phyloP scores from a whole-genome alignment of 2,329 filamentous ascomycete species.

The Passalora sequoiae region DNA sequence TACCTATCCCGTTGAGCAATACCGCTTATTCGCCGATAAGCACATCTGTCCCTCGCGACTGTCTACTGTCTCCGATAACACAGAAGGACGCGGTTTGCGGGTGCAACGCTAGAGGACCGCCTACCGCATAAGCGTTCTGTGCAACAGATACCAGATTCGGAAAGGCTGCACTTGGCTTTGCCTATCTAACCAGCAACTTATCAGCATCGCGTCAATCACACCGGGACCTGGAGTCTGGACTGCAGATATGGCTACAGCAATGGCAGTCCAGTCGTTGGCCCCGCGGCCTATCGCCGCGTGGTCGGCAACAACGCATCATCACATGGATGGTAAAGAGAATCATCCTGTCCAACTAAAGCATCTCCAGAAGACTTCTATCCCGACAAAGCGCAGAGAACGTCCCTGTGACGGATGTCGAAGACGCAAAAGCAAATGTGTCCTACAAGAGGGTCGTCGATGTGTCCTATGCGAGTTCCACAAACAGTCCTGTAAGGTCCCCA shows the following conservation, averaged over 20 bases:
- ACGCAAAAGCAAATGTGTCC: slow-evolving; percentile 70
- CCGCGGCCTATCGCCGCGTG: slow-evolving; percentile 45
- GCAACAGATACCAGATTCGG: slow-evolving; percentile 10
- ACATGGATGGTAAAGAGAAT: slow-evolving; percentile 42
- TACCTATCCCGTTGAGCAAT: slow-evolving; percentile 5
- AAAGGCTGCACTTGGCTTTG: slow-evolving; percentile 11
- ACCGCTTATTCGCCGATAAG: slow-evolving; percentile 21
- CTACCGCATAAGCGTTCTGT: slow-evolving; percentile 15
- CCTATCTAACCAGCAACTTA: slow-evolving; percentile 16
- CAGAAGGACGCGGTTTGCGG: slow-evolving; percentile 13
- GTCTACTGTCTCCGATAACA: slow-evolving; percentile 13
- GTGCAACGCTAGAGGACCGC: slow-evolving; percentile 8
- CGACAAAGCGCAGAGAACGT: slow-evolving; percentile 29
- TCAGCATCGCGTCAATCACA: slow-evolving; percentile 18
- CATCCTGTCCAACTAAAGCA: slow-evolving; percentile 34
- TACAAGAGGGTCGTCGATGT: slow-evolving; percentile 68
- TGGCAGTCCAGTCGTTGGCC: slow-evolving; percentile 45
- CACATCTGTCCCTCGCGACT: slow-evolving; percentile 10
- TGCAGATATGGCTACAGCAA: slow-evolving; percentile 42
- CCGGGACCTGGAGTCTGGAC: slow-evolving; percentile 12
- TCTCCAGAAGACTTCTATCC: slow-evolving; percentile 26
- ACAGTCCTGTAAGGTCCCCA: no score
- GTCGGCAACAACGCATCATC: slow-evolving; percentile 36
- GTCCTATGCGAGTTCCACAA: slow-evolving; percentile 65
- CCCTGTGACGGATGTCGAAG: slow-evolving; percentile 69